phyloP scores from a whole-genome alignment of 2,329 filamentous ascomycete genomes.

The Trichoderma breve region DNA sequence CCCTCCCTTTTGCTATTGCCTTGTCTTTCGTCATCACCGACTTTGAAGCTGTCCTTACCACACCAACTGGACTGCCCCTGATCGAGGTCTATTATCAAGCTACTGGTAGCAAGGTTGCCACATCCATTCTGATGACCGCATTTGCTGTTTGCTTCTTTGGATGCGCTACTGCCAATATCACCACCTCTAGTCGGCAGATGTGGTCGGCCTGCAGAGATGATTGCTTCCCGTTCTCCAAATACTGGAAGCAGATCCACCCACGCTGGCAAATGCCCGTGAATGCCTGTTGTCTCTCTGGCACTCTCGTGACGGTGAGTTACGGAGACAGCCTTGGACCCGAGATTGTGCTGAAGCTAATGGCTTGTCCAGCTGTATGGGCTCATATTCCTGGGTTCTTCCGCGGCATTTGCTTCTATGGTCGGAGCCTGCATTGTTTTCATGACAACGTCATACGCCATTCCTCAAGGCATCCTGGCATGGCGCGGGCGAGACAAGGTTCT shows the following conservation, averaged over 20 bases:
- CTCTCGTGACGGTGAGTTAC: constrained; percentile 1
- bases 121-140: constrained; percentile 23
- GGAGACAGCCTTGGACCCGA: too few species aligned
- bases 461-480: constrained; percentile 29
- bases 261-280: constrained; percentile 31
- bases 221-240: constrained; percentile 27
- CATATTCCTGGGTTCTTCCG: constrained; percentile 32
- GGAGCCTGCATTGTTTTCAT: constrained; percentile 30
- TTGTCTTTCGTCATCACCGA: constrained; percentile 24
- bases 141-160: constrained; percentile 28
- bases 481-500: constrained; percentile 29
- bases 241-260: constrained; percentile 26
- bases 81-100: constrained; percentile 27
- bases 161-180: constrained; percentile 14
- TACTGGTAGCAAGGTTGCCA: constrained; percentile 20
- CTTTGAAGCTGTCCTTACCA: constrained; percentile 22
- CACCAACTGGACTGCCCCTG: constrained; percentile 22
- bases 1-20: constrained; percentile 24
- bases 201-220: constrained; percentile 29
- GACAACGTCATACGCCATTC: constrained; percentile 28
- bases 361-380: constrained; percentile 28
- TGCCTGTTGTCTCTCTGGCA: constrained; percentile 24
- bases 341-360: too few species aligned
- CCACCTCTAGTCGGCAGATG: constrained; percentile 25
- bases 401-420: constrained; percentile 30